phyloP scores from a whole-genome alignment of 371 early-diverging fungal species.

The Choanephora cucurbitarum region DNA sequence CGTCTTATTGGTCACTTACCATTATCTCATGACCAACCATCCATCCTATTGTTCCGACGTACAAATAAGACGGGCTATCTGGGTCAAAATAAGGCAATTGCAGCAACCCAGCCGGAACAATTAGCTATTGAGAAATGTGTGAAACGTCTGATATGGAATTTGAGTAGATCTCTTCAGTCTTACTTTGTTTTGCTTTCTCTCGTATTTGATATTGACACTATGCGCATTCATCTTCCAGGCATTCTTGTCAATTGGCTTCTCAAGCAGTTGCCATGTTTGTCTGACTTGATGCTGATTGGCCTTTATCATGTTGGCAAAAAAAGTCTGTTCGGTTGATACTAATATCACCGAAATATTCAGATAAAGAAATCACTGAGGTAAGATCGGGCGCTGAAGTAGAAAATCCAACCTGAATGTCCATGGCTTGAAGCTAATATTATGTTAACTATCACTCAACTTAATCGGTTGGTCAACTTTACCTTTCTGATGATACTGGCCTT shows the following conservation, averaged over 20 bases:
- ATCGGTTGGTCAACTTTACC: background rate
- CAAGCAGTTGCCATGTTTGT: constrained; percentile 17
- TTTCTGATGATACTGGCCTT: background rate
- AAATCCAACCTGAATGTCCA: constrained; percentile 45
- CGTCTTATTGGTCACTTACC: constrained; percentile 39
- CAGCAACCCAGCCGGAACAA: constrained; percentile 57
- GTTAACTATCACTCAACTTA: background rate
- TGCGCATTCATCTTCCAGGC: constrained; percentile 58
- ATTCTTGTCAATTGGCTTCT: constrained; percentile 36
- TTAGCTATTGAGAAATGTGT: constrained; percentile 28
- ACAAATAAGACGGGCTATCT: constrained; percentile 52
- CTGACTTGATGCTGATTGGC: constrained; percentile 29
- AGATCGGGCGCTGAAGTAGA: constrained; percentile 47
- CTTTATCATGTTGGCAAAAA: constrained; percentile 51
- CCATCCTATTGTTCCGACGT: constrained; percentile 58
- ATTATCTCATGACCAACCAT: constrained; percentile 64
- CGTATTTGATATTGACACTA: constrained; percentile 47
- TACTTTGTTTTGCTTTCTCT: constrained; percentile 30
- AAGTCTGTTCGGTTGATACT: constrained; percentile 35
- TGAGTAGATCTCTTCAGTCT: background rate
- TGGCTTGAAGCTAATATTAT: constrained; percentile 10
- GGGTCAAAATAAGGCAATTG: constrained; percentile 53
- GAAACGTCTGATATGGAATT: background rate
- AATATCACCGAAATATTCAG: constrained; percentile 46
- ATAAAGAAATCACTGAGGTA: constrained; percentile 38